phyloP scores from a whole-genome alignment of 2,329 filamentous ascomycete species.

The Harringtonia lauricola region DNA sequence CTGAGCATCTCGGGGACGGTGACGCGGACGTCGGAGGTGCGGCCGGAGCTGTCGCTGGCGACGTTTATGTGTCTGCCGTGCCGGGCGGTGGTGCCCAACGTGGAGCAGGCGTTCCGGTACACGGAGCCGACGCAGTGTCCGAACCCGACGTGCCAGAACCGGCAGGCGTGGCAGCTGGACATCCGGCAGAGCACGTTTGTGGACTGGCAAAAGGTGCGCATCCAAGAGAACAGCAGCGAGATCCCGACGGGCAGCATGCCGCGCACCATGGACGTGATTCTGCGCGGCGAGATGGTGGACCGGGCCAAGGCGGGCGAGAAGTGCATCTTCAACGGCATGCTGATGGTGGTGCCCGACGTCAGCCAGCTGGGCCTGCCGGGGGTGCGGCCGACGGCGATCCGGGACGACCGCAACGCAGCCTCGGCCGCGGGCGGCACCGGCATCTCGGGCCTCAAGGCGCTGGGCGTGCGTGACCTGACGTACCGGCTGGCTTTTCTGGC shows the following conservation, averaged over 20 bases:
- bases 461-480: conserved; percentile 90
- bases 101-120: conserved; percentile 96
- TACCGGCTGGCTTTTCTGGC: conserved; percentile 94
- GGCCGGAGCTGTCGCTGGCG: conserved; percentile 82
- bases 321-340: conserved; percentile 90
- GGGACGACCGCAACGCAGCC: conserved; percentile 72
- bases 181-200: conserved; percentile 96
- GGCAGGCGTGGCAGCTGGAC: conserved; percentile 89
- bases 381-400: conserved; percentile 67
- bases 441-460: conserved; percentile 76
- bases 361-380: conserved; percentile 90
- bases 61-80: conserved; percentile 90
- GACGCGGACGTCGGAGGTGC: conserved; percentile 91
- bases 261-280: conserved; percentile 90
- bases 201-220: conserved; percentile 97
- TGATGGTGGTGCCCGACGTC: conserved; percentile 95
- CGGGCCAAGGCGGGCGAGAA: conserved; percentile 95
- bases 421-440: conserved; percentile 76
- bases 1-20: conserved; percentile 95
- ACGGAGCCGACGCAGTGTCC: conserved; percentile 95
- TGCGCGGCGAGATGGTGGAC: conserved; percentile 95
- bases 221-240: conserved; percentile 96
- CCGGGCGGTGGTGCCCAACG: conserved; percentile 72
- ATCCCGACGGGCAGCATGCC: conserved; percentile 99
- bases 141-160: conserved; percentile 77